A percentile compares a stretch with the other conserved stretches of the same genome.
Conservation (phyloP, 2,329 filamentous ascomycete genomes). For the Penicillium italicum region DNA sequence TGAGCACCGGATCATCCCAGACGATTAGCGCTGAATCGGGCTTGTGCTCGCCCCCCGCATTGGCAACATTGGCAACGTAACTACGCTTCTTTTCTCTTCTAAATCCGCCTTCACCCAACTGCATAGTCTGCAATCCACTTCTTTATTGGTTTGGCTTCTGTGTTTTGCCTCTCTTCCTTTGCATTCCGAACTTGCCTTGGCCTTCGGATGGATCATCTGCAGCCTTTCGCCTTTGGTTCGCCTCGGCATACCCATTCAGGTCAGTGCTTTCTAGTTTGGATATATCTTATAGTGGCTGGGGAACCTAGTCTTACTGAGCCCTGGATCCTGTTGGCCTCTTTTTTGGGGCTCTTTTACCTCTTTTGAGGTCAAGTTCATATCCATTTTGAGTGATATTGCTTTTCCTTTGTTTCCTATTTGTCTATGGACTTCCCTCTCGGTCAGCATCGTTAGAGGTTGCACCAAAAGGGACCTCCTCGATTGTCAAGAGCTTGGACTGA, state of each 20-base stretch:
- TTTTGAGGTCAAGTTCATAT: background rate
- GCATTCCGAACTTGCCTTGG: constrained; percentile 9
- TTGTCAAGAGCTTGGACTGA: background rate
- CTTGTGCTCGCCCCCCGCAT: constrained; percentile 22
- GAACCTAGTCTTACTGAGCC: background rate
- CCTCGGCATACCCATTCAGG: constrained; percentile 24
- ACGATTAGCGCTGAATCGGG: constrained; percentile 17
- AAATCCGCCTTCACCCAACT: constrained; percentile 14
- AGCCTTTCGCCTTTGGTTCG: constrained; percentile 16
- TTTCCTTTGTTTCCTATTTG: constrained; percentile 6
- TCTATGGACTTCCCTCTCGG: background rate
- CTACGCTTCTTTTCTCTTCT: constrained; percentile 22
- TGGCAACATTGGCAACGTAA: constrained; percentile 20
- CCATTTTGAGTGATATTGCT: background rate
- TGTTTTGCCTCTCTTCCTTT: constrained; percentile 1
- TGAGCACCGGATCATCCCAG: constrained; percentile 18
- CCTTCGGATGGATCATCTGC: constrained; percentile 26
- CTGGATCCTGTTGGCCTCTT: background rate
- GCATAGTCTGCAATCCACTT: constrained; percentile 2
- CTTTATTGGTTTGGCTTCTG: constrained; percentile 13
- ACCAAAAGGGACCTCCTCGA: background rate
- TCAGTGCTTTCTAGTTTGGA: constrained; percentile 18
- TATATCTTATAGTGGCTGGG: background rate
- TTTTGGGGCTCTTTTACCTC: background rate
- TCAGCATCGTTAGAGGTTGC: background rate